Percentiles rank a stretch among this genome's conserved stretches.
Evolutionary conservation across 306 rosid genomes (phyloP).

Genomic region (Cicer bijugum): DNA sequence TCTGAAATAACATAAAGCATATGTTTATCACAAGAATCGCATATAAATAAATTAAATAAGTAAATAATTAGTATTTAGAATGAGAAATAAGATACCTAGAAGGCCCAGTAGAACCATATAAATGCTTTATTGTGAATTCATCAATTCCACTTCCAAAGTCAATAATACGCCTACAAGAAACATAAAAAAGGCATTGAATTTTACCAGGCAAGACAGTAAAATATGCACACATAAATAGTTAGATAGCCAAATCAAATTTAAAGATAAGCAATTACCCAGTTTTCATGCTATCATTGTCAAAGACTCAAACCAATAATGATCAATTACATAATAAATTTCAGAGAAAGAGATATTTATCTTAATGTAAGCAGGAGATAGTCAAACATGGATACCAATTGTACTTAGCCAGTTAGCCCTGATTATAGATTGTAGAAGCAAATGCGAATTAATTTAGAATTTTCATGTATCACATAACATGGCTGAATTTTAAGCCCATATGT

Average conservation of each 20-base stretch:
- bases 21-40: slow-evolving; percentile 35
- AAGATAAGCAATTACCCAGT: slow-evolving; percentile 24
- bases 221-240: slow-evolving; percentile 9
- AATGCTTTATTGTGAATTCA: slow-evolving; percentile 79
- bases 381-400: slow-evolving; percentile 21
- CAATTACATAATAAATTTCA: slow-evolving; percentile 21
- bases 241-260: slow-evolving; percentile 37
- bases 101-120: slow-evolving; percentile 87
- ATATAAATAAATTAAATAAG: slow-evolving; percentile 8
- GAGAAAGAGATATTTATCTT: slow-evolving; percentile 7
- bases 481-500: slow-evolving; percentile 16
- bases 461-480: slow-evolving; percentile 27
- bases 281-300: slow-evolving; percentile 40
- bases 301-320: slow-evolving; percentile 36
- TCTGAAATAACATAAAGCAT: slow-evolving; percentile 52
- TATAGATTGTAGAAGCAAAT: too few relatives aligned
- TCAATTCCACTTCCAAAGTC: slow-evolving; percentile 97
- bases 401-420: too few relatives aligned
- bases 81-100: slow-evolving; percentile 65
- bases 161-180: slow-evolving; percentile 60
- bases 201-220: slow-evolving; percentile 24
- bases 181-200: slow-evolving; percentile 35
- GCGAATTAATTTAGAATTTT: neutral
- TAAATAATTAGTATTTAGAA: slow-evolving; percentile 19
- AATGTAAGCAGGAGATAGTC: slow-evolving; percentile 30